phyloP scores from a whole-genome alignment of 108 stramenopile species.

The Pinguiococcus pyrenoidosus region DNA sequence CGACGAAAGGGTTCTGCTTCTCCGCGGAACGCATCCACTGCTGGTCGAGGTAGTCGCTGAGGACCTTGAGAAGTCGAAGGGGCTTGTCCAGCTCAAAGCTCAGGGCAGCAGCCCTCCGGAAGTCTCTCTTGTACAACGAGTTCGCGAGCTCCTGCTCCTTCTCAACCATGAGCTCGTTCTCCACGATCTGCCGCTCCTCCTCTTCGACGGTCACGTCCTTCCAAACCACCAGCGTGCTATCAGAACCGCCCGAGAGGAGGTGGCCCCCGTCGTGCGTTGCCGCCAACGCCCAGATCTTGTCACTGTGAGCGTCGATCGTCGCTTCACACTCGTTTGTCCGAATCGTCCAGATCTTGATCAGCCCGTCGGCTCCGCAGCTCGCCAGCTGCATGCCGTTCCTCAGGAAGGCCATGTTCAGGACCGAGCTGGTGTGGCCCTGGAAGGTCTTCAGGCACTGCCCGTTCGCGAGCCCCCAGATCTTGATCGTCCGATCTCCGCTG shows the following conservation, averaged over 20 bases:
- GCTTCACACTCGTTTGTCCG: slow-evolving; percentile 80
- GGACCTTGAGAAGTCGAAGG: too few species aligned
- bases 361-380: slow-evolving; percentile 79
- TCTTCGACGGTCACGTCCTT: slow-evolving; percentile 66
- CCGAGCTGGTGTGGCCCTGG: slow-evolving; percentile 81
- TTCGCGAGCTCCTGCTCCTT: slow-evolving; percentile 56
- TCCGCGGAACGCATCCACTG: too few species aligned
- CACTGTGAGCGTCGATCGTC: slow-evolving; percentile 73
- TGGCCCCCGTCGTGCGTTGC: slow-evolving; percentile 8
- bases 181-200: slow-evolving; percentile 49
- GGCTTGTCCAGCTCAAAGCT: too few species aligned
- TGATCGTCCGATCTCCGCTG: slow-evolving; percentile 79
- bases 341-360: slow-evolving; percentile 86
- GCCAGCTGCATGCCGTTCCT: slow-evolving; percentile 49
- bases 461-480: slow-evolving; percentile 79
- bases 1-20: too few species aligned
- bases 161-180: slow-evolving; percentile 55
- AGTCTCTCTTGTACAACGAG: too few species aligned
- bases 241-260: slow-evolving; percentile 66
- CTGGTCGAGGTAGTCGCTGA: too few species aligned
- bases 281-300: slow-evolving; percentile 88
- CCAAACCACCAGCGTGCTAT: slow-evolving; percentile 79
- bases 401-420: slow-evolving; percentile 54
- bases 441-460: slow-evolving; percentile 75
- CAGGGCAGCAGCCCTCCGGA: too few species aligned